Evolutionary conservation across 306 rosid genomes (phyloP).

Genomic region (Canavalia gladiata): DNA sequence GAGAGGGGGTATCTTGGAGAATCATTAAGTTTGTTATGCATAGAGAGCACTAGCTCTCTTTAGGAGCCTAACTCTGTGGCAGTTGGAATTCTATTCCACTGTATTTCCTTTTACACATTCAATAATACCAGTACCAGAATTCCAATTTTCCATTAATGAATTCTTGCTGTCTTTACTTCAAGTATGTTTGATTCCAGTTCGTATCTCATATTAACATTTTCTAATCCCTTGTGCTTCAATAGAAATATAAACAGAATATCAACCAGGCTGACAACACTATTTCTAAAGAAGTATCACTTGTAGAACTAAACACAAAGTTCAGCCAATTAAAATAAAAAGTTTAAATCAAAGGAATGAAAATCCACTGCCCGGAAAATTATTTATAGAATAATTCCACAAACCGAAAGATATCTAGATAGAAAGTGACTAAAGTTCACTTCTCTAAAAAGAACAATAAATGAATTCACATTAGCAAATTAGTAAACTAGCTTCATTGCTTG

Average conservation of each 20-base stretch:
- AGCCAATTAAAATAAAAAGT: conserved; percentile 16
- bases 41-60: too few species aligned
- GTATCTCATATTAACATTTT: not conserved
- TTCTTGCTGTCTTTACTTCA: too few species aligned
- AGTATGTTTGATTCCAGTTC: too few species aligned
- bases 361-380: not conserved
- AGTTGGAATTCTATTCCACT: too few species aligned
- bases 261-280: not conserved
- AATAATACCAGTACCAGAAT: too few species aligned
- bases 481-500: conserved; percentile 4
- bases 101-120: too few species aligned
- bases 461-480: conserved; percentile 3
- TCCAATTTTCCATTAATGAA: too few species aligned
- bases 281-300: conserved; percentile 18
- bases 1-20: too few species aligned
- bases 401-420: conserved; percentile 1
- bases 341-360: conserved; percentile 31
- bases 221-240: not conserved
- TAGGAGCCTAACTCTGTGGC: too few species aligned
- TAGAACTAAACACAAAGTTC: conserved; percentile 36
- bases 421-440: conserved; percentile 7
- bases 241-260: conserved; percentile 30
- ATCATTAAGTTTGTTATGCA: too few species aligned
- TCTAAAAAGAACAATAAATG: not conserved
- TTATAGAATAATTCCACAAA: not conserved